Base-by-base conservation (phyloP, 1,284 basidiomycete genomes). In the Rhodotorula sp. region DNA sequence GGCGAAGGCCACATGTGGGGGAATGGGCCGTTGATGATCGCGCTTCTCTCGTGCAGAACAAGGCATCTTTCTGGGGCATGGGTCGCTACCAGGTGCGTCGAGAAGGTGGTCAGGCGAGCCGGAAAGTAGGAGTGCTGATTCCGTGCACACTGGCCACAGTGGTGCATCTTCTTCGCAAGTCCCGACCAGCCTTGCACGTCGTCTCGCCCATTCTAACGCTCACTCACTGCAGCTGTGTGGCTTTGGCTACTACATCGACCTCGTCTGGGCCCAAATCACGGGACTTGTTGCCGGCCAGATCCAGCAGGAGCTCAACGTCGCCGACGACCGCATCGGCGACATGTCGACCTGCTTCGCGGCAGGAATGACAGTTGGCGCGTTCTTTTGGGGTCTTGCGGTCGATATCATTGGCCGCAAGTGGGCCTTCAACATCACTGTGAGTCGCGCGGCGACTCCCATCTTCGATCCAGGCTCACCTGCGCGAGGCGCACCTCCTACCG, bases 151-250 rank as follows among this genome's bases (percentile, higher is more conserved):
- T 84, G 86, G 23, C 87, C 87, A 10, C 88, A 89, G 81, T 88
- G 88, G 61, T 89, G 88, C 87, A 84, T 89, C 74, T 87, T 88
- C 87, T 88, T 80, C 80, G 87, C 50, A n/a, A 59, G 67, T 54
- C 83, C 34, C 34, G 34, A 34, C 34, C 34, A 34, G 34, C 34
- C 34, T 34, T 34, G 34, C 34, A 34, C 34, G 42, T 9, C 74
- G 44, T n/a, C 23, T 50, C 64, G 60, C 21, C n/a, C 53, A 17
- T 3, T 8, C 21, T 44, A 3, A n/a, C 19, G 16, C 16, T 58
- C 44, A n/a, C 56, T 42, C 41, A 10, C 12, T 61, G 48, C 56
- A 71, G 54, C 64, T 73, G 12, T 73, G 74, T 45, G 78, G 78
- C 12, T 76, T 78, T 45, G 78, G 78, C 4, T 78, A 78, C 61